Conservation (phyloP, 306 rosid genomes). For the Spatholobus suberectus region DNA sequence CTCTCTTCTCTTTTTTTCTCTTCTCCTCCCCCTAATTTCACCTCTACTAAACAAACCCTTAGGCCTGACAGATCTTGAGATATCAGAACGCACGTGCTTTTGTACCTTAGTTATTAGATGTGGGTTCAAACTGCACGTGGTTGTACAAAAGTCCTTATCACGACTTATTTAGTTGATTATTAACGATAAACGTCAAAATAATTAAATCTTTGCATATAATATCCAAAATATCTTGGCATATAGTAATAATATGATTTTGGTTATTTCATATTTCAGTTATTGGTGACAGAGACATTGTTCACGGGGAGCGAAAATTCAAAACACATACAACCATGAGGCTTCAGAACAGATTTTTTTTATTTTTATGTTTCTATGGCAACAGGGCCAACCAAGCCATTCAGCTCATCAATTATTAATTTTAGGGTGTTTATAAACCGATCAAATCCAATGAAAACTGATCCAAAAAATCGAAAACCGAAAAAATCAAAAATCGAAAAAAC, state of each 20-base stretch:
- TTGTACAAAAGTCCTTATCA: not conserved
- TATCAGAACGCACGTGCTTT: constrained; percentile 38
- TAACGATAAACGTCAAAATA: not conserved
- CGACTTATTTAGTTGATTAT: not conserved
- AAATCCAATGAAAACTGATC: no score
- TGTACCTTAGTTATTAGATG: constrained; percentile 22
- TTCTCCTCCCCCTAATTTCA: no score
- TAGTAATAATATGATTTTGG: not conserved
- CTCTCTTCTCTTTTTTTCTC: no score
- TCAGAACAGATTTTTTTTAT: no score
- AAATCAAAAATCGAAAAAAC: no score
- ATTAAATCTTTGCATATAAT: not conserved
- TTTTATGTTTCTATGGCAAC: no score
- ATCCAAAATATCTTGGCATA: not conserved
- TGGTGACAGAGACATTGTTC: not conserved
- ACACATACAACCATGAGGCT: not conserved
- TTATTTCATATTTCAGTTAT: not conserved
- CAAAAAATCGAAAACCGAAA: no score
- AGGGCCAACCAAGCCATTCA: not conserved
- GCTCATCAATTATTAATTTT: not conserved
- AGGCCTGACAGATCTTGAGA: constrained; percentile 29
- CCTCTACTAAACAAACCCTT: no score
- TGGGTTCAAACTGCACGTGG: constrained; percentile 44
- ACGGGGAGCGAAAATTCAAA: not conserved
- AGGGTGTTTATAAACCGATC: no score